A percentile compares a stretch with the other conserved stretches of the same genome.
Conservation (phyloP, 192 early-diverging fungal species). For the Umbelopsis vinacea region DNA sequence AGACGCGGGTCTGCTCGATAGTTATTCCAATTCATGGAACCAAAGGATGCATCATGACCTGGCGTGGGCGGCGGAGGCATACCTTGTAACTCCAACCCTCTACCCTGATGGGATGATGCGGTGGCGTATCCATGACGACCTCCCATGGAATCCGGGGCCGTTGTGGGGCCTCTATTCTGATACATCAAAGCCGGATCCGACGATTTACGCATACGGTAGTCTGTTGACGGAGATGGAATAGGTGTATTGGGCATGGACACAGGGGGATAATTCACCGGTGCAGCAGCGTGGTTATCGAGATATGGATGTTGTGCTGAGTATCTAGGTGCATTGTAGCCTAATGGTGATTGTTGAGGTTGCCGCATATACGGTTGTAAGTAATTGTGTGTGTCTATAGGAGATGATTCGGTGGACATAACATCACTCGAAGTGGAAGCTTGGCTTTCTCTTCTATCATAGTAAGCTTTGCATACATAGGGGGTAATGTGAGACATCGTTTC, state of each 20-base stretch:
- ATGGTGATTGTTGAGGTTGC: not conserved
- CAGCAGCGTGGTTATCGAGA: not conserved
- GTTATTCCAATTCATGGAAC: not conserved
- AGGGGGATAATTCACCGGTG: not conserved
- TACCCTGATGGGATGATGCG: not conserved
- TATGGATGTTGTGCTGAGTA: not conserved
- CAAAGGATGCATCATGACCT: not conserved
- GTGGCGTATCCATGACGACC: not conserved
- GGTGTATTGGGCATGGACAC: slow-evolving; percentile 18
- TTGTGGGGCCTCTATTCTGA: not conserved
- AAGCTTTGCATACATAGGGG: not conserved
- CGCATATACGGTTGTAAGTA: not conserved
- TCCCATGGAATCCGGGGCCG: not conserved
- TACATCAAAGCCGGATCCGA: slow-evolving; percentile 11
- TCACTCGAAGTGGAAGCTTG: slow-evolving; percentile 12
- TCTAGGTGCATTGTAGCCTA: slow-evolving; percentile 3
- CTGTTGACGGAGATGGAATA: not conserved
- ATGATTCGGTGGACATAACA: not conserved
- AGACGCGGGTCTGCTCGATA: not conserved
- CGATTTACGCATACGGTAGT: not conserved
- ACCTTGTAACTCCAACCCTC: not conserved
- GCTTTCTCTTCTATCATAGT: slow-evolving; percentile 19
- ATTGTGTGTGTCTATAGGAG: slow-evolving; percentile 5
- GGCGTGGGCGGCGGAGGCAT: slow-evolving; percentile 3
- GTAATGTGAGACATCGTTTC: not conserved